Conservation (phyloP, 2,329 filamentous ascomycete genomes). For the Diaporthe capsici region DNA sequence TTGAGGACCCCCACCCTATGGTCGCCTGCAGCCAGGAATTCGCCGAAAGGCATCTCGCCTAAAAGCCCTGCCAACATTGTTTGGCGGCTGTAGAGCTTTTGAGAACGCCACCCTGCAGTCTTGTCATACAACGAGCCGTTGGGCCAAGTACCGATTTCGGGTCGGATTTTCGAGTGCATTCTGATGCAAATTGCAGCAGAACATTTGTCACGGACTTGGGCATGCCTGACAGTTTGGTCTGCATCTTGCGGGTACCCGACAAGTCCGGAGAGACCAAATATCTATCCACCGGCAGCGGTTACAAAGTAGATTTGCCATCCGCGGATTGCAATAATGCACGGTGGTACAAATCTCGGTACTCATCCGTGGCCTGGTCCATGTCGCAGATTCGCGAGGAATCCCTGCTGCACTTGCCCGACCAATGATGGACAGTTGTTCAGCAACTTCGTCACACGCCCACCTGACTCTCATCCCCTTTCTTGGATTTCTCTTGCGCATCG, state of each 20-base stretch:
- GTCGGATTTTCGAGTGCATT: background rate
- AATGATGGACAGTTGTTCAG: slow-evolving; percentile 1
- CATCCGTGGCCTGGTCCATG: slow-evolving; percentile 39
- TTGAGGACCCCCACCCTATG: slow-evolving; percentile 5
- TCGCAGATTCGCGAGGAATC: slow-evolving; percentile 42
- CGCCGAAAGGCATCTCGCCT: slow-evolving; percentile 41
- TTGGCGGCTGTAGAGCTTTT: slow-evolving; percentile 27
- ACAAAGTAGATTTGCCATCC: slow-evolving; percentile 2
- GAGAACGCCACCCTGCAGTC: slow-evolving; percentile 31
- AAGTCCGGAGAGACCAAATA: background rate
- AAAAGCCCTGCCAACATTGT: slow-evolving; percentile 33
- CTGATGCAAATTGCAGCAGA: background rate
- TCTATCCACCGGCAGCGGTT: background rate
- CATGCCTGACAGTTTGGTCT: background rate
- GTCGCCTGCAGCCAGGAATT: slow-evolving; percentile 32
- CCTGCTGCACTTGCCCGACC: slow-evolving; percentile 39
- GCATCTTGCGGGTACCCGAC: background rate
- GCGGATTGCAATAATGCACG: slow-evolving; percentile 14
- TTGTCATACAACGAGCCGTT: slow-evolving; percentile 24
- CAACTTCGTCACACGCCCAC: slow-evolving; percentile 14
- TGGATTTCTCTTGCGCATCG: background rate
- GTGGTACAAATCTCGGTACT: slow-evolving; percentile 43
- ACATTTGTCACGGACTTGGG: background rate
- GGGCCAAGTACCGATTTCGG: slow-evolving; percentile 1
- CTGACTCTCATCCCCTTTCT: slow-evolving; percentile 1